A percentile compares a stretch with the other conserved stretches of the same genome.
phyloP scores from a whole-genome alignment of 768 basidiomycete species.

The Tulasnella sp. region DNA sequence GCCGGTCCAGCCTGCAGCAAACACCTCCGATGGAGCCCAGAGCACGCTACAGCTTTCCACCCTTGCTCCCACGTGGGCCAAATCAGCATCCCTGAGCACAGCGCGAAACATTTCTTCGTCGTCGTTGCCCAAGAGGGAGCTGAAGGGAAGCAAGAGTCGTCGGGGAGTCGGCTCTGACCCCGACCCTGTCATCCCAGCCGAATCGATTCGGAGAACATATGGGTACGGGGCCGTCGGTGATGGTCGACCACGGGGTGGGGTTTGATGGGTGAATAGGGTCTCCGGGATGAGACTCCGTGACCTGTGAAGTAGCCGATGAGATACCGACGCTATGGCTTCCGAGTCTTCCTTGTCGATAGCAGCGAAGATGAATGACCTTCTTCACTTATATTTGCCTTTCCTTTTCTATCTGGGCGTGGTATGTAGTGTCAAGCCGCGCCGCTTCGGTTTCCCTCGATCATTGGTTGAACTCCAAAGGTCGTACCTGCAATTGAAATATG shows the following conservation, averaged over 20 bases:
- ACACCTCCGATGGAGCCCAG: neutral
- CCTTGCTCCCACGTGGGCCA: neutral
- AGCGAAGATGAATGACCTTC: no score
- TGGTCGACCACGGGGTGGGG: neutral
- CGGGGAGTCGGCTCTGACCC: neutral
- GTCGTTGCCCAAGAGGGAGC: neutral
- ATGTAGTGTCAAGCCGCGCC: no score
- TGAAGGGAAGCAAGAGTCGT: neutral
- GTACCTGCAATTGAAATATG: no score
- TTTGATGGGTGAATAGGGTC: neutral
- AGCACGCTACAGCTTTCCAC: neutral
- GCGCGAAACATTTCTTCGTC: neutral
- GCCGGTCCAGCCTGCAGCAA: neutral
- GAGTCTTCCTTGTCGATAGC: no score
- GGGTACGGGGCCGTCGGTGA: neutral
- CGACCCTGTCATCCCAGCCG: neutral
- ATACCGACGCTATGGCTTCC: no score
- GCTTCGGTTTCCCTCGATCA: no score
- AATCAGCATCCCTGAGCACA: neutral
- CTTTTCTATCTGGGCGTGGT: no score
- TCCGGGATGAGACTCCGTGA: neutral
- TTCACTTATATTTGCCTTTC: no score
- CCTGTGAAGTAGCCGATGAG: no score
- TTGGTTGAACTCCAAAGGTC: no score
- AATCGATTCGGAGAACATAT: neutral